These are phyloP conservation scores for Bruguiera parviflora DNA, from an alignment of 345 rosid species.

Conservation along the genomic window DNA sequence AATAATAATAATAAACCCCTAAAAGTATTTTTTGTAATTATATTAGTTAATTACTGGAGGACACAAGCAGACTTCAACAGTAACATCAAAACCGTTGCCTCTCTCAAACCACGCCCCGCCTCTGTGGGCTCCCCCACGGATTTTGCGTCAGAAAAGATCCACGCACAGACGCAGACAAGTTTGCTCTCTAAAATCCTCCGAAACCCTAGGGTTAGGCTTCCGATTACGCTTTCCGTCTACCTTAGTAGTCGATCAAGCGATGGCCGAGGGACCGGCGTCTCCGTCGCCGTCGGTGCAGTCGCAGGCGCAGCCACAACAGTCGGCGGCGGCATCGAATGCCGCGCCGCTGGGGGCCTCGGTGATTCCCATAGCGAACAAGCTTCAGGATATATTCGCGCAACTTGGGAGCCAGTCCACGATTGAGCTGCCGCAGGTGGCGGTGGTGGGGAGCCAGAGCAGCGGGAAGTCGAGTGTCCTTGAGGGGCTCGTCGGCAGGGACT, in stretches of 20 bases:
- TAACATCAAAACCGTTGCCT: too few relatives aligned
- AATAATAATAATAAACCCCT: too few relatives aligned
- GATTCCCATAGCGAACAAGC: slow-evolving; percentile 89
- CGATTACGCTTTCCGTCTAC: too few relatives aligned
- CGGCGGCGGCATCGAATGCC: background rate
- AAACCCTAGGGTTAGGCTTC: slow-evolving; percentile 5
- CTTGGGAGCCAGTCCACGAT: slow-evolving; percentile 86
- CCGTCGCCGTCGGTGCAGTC: slow-evolving; percentile 13
- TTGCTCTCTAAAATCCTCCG: background rate
- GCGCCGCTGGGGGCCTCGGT: slow-evolving; percentile 70
- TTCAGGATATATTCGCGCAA: slow-evolving; percentile 94
- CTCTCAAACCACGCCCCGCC: background rate
- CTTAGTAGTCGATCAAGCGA: slow-evolving; percentile 6
- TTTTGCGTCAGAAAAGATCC: background rate
- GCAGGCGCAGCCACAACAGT: slow-evolving; percentile 5
- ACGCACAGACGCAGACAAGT: too few relatives aligned
- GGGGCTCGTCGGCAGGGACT: slow-evolving; percentile 94
- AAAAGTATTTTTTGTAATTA: too few relatives aligned
- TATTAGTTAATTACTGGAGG: too few relatives aligned
- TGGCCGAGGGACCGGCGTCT: slow-evolving; percentile 30
- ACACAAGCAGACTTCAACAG: too few relatives aligned
- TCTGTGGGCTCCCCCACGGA: background rate
- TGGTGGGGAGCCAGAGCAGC: slow-evolving; percentile 98
- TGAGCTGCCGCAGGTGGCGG: slow-evolving; percentile 98
- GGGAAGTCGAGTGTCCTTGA: slow-evolving; percentile 98